Evolutionary conservation across 306 rosid genomes (phyloP).

Genomic region (Medicago arabica): DNA sequence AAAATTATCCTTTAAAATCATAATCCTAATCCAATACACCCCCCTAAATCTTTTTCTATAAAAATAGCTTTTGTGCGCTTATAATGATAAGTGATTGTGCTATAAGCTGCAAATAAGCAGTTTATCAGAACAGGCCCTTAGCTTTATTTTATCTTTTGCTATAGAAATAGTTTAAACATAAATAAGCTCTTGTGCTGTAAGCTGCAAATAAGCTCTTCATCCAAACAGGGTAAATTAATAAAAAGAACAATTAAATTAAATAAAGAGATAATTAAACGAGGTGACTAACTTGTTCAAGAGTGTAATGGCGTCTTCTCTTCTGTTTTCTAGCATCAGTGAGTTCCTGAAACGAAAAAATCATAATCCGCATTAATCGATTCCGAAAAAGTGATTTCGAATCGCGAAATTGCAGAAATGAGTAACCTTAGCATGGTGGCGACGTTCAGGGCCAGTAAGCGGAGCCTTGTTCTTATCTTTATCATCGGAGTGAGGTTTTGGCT

Average conservation of each 20-base stretch:
- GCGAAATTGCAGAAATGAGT: neutral
- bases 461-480: slow-evolving; percentile 47
- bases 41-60: no score
- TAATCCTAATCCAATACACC: no score
- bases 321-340: slow-evolving; percentile 85
- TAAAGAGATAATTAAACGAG: neutral
- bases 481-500: slow-evolving; percentile 40
- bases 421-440: slow-evolving; percentile 79
- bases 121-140: no score
- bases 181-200: no score
- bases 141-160: no score
- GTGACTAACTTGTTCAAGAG: slow-evolving; percentile 73
- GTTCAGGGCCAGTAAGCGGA: slow-evolving; percentile 67
- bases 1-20: no score
- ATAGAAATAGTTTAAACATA: no score
- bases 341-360: slow-evolving; percentile 60
- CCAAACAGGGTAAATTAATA: neutral
- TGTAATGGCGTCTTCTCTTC: slow-evolving; percentile 81
- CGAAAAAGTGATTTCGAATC: slow-evolving; percentile 29
- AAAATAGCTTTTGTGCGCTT: no score
- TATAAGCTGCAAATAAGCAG: no score
- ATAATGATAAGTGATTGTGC: no score
- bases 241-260: no score
- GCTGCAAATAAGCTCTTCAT: no score
- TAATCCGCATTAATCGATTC: neutral